Base-by-base conservation (phyloP, 164 flowering plant genomes). In the Magnolia changhungtana region DNA sequence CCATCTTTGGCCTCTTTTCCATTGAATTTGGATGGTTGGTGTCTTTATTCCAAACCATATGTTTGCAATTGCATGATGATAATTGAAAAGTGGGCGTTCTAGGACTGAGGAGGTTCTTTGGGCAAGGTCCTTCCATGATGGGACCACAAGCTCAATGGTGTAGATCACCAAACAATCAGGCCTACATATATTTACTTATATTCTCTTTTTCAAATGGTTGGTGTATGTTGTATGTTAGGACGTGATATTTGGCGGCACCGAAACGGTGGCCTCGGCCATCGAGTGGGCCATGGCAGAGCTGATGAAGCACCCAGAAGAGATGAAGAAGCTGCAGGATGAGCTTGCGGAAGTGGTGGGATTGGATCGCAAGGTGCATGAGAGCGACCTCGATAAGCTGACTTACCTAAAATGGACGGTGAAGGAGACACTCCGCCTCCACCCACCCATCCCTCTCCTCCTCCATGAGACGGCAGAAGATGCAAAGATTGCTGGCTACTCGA, bases 181-280 rank as follows among this genome's bases (percentile, higher is more conserved):
- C 7, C 45, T 37, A 37, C 45, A 37, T 37, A 37, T 37, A 37
- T 37, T 37, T 37, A 37, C 2, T 37, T 5, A 37, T 37, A 37
- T 5, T 37, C 45, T 37, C 45, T 37, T 3, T 37, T 5, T 37
- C 45, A 37, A 37, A 37, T 37, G 45, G 45, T 55, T 55, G 13
- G 61, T 55, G 50, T 50, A n/a, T 50, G 21, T 7, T 23, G 13
- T 3, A 55, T 55, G 61, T 45, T 79, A 92, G 97, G 97, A 92
- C 51, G 94, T 93, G 9, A 93, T 93, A 94, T 93, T 93, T 76
- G 97, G 96, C n/a, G 97, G 97, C 4, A 91, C 94, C 0, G 96
- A 93, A 65, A 91, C 97, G 27, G 94, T 93, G 69, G 97, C 97
- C 1, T 93, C 97, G 4, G 92, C 92, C 1, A 87, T 91, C 29